These are phyloP conservation scores for Nadsonia fulvescens DNA, from an alignment of 805 yeast genomes.

Conservation along the genomic window DNA sequence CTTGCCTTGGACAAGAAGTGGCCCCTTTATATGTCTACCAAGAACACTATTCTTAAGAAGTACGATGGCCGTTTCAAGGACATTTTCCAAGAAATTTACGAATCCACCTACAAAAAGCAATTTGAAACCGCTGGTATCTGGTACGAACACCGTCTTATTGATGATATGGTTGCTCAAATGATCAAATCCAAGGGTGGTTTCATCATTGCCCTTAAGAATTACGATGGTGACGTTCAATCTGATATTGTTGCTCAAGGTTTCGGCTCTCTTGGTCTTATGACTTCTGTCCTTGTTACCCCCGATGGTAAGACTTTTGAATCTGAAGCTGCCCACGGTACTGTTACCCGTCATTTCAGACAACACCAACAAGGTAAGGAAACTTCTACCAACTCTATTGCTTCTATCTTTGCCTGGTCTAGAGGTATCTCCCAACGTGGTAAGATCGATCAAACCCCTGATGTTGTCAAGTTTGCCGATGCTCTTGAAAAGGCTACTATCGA, in stretches of 20 bases:
- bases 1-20: slow-evolving; percentile 63
- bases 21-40: slow-evolving; percentile 76
- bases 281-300: slow-evolving; percentile 91
- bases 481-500: slow-evolving; percentile 75
- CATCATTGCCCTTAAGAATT: slow-evolving; percentile 91
- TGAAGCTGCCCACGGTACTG: slow-evolving; percentile 98
- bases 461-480: slow-evolving; percentile 55
- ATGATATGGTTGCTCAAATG: slow-evolving; percentile 99
- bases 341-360: slow-evolving; percentile 90
- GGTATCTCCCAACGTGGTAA: slow-evolving; percentile 87
- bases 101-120: slow-evolving; percentile 40
- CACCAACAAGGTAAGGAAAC: slow-evolving; percentile 95
- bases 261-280: slow-evolving; percentile 92
- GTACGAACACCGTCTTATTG: slow-evolving; percentile 93
- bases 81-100: slow-evolving; percentile 70
- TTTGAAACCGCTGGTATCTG: slow-evolving; percentile 75
- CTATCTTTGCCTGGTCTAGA: slow-evolving; percentile 92
- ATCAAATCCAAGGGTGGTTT: slow-evolving; percentile 88
- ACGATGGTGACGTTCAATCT: slow-evolving; percentile 94
- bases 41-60: slow-evolving; percentile 83
- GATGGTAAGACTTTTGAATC: slow-evolving; percentile 91
- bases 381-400: slow-evolving; percentile 92
- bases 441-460: slow-evolving; percentile 74
- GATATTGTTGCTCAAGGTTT: slow-evolving; percentile 97
- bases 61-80: slow-evolving; percentile 95